Conservation (phyloP, 805 yeast species). For the Yarrowia alimentaria region DNA sequence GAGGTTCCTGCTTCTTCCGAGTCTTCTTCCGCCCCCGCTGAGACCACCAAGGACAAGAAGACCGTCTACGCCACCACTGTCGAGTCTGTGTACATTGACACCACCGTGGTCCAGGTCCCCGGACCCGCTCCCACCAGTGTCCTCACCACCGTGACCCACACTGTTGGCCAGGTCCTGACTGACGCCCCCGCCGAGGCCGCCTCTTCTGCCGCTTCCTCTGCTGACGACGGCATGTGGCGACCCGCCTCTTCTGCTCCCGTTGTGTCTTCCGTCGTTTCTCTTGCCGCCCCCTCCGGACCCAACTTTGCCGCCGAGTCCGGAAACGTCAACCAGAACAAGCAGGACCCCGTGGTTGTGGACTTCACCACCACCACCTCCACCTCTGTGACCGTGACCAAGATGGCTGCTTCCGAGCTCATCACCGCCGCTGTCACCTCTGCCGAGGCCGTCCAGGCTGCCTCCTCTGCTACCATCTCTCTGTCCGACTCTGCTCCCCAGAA, state of each 20-base stretch:
- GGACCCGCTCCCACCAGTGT: constrained; percentile 4
- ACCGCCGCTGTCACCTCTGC: constrained; percentile 29
- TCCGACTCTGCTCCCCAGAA: constrained; percentile 26
- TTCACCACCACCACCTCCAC: constrained; percentile 9
- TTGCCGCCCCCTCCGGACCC: background rate
- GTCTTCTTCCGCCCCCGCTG: background rate
- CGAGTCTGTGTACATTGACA: constrained; percentile 4
- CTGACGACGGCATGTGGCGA: constrained; percentile 7
- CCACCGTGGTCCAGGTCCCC: constrained; percentile 1
- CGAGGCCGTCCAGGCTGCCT: background rate
- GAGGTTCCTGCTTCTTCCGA: background rate
- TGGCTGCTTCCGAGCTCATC: constrained; percentile 1
- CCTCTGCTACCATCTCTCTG: constrained; percentile 6
- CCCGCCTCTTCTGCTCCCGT: background rate
- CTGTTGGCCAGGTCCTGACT: too few species aligned
- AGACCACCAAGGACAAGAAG: constrained; percentile 1
- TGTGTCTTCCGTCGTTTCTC: background rate
- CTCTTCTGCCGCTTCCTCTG: background rate
- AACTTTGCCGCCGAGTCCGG: constrained; percentile 19
- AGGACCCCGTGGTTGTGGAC: background rate
- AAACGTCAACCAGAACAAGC: constrained; percentile 6
- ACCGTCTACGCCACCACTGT: constrained; percentile 11
- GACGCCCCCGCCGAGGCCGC: too few species aligned
- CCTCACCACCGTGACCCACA: too few species aligned
- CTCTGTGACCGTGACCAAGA: background rate